These are phyloP conservation scores for Bonia amplexicaulis DNA, from an alignment of 176 grass and related monocot species.

Conservation along the genomic window DNA sequence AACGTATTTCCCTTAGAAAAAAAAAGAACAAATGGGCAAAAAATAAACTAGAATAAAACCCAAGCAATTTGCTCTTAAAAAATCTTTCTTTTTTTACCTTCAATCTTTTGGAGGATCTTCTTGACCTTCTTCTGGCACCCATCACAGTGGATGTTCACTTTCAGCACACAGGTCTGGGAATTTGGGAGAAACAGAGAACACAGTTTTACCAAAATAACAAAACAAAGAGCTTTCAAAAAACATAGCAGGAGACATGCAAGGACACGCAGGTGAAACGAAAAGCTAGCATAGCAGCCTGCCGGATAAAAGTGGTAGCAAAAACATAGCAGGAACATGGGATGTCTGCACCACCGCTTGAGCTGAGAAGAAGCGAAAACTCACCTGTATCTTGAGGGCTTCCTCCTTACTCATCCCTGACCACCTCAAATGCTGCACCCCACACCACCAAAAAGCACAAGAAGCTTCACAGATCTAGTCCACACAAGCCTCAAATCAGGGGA, in stretches of 20 bases:
- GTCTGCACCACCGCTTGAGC: not conserved
- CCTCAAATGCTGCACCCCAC: not conserved
- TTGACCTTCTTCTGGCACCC: conserved; percentile 69
- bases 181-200: conserved; percentile 10
- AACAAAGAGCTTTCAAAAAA: not conserved
- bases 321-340: not conserved
- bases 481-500: conserved; percentile 40
- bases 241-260: not conserved
- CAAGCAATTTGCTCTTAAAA: not conserved
- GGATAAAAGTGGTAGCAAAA: conserved; percentile 11
- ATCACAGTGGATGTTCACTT: conserved; percentile 77
- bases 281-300: not conserved
- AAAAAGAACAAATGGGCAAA: not conserved
- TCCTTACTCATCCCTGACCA: conserved; percentile 54
- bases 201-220: not conserved
- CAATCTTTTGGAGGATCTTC: conserved; percentile 69
- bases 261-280: conserved; percentile 32
- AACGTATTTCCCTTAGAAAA: not conserved
- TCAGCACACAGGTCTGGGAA: conserved; percentile 64
- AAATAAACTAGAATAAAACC: not conserved
- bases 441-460: conserved; percentile 16
- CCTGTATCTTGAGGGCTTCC: conserved; percentile 56
- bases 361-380: conserved; percentile 24
- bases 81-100: conserved; percentile 26
- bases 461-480: conserved; percentile 43